Evolutionary conservation across 192 early-diverging fungal species (phyloP).

Genomic region (Mortierella alpina): DNA sequence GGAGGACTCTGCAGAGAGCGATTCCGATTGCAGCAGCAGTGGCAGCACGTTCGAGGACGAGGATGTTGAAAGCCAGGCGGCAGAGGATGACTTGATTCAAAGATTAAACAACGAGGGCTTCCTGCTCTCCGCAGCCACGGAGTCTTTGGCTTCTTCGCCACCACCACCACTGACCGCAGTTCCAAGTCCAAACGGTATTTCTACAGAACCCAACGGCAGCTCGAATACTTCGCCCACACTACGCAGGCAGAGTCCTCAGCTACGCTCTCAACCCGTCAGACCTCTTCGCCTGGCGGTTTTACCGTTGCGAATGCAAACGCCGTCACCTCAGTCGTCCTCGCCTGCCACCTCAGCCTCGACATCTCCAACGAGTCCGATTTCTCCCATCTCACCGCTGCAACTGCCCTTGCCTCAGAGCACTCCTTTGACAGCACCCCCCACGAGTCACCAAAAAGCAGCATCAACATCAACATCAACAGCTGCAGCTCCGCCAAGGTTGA

Average conservation of each 20-base stretch:
- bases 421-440: too few relatives aligned
- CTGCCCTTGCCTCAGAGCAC: neutral
- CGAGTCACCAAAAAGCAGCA: neutral
- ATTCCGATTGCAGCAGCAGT: too few relatives aligned
- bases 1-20: neutral
- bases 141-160: neutral
- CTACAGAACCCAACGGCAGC: too few relatives aligned
- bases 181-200: too few relatives aligned
- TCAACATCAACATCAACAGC: neutral
- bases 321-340: conserved; percentile 1
- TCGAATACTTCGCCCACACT: too few relatives aligned
- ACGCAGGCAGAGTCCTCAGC: too few relatives aligned
- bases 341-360: neutral
- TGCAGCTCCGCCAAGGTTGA: conserved; percentile 1
- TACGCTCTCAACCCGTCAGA: too few relatives aligned
- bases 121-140: neutral
- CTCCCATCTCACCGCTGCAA: neutral
- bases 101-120: neutral
- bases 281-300: too few relatives aligned
- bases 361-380: neutral
- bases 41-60: neutral
- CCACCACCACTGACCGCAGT: too few relatives aligned
- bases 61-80: conserved; percentile 11
- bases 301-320: too few relatives aligned
- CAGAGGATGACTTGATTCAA: conserved; percentile 24